Evolutionary conservation across 306 rosid genomes (phyloP), one percentile per base, ranked within the genome.

Genomic region (Rubus idaeus): DNA sequence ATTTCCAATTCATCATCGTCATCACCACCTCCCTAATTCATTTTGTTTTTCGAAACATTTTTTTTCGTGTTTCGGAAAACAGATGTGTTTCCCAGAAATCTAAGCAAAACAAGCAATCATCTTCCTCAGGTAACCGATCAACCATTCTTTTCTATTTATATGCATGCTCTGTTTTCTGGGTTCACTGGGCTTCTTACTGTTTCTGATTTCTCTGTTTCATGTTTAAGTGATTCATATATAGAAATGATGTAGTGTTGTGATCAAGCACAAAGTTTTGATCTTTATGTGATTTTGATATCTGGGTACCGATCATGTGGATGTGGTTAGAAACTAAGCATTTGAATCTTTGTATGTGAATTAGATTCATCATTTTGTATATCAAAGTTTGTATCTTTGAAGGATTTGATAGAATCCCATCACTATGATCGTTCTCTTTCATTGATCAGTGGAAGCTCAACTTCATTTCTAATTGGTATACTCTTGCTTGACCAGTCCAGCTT

Each of bases 61-160:
- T 58, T 58, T 23, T 23, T 8, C 51, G n/a, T 77, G 42, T 30
- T 65, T 12, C 45, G n/a, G 51, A 76, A 76, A 23, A 23, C 51
- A 70, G 6, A 37, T 37, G 60, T 82, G 72, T 56, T 84, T 77
- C 65, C 70, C 79, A 6, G 81, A 41, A 51, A 46, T 75, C 70
- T 17, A 76, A 67, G 73, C 83, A 41, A 83, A 79, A 77, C 62
- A 71, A 64, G 53, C 81, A 55, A 39, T 71, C 82, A 83, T 23
- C 58, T 58, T 66, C 73, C 70, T 77, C 84, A 86, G 93, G 96
- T 69, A 89, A 84, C 80, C 45, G 18, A 72, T 55, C 51, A 55
- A 44, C 10, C 67, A 58, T 8, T 74, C 14, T 16, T 5, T 17
- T 44, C 9, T 26, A 10, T 20, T n/a, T 21, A 7, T n/a, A 18